These are phyloP conservation scores for Wickerhamomyces chaumierensis DNA, from an alignment of 805 yeast genomes.

Conservation along the genomic window DNA sequence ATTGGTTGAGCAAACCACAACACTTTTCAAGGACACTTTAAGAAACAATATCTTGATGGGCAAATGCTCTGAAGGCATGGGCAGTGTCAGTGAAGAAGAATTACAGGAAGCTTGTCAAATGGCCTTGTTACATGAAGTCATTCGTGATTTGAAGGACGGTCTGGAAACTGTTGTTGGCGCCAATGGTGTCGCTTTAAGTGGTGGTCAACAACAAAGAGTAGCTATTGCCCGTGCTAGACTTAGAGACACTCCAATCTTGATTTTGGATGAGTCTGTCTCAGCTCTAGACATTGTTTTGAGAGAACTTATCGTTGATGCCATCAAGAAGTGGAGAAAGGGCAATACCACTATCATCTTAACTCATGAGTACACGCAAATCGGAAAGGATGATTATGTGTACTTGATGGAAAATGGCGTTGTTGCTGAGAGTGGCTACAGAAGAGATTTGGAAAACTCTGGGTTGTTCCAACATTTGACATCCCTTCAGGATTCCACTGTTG, in stretches of 20 bases:
- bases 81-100: slow-evolving; percentile 15
- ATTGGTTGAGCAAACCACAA: slow-evolving; percentile 61
- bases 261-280: slow-evolving; percentile 79
- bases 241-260: slow-evolving; percentile 61
- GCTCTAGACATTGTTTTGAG: slow-evolving; percentile 58
- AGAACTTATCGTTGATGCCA: slow-evolving; percentile 31
- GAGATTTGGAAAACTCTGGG: slow-evolving; percentile 19
- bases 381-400: slow-evolving; percentile 43
- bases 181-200: slow-evolving; percentile 49
- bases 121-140: slow-evolving; percentile 39
- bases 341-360: slow-evolving; percentile 75
- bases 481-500: slow-evolving; percentile 8
- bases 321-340: slow-evolving; percentile 49
- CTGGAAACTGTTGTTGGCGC: slow-evolving; percentile 38
- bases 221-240: slow-evolving; percentile 76
- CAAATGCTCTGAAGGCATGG: slow-evolving; percentile 13
- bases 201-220: slow-evolving; percentile 84
- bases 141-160: slow-evolving; percentile 41
- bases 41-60: slow-evolving; percentile 55
- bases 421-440: slow-evolving; percentile 30
- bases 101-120: slow-evolving; percentile 36
- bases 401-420: slow-evolving; percentile 51
- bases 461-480: slow-evolving; percentile 10
- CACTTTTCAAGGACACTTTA: slow-evolving; percentile 53
- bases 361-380: slow-evolving; percentile 59